These are phyloP conservation scores for Pseudisothecium myosuroides DNA, from an alignment of 225 moss, liverwort and hornwort genomes.

Conservation along the genomic window DNA sequence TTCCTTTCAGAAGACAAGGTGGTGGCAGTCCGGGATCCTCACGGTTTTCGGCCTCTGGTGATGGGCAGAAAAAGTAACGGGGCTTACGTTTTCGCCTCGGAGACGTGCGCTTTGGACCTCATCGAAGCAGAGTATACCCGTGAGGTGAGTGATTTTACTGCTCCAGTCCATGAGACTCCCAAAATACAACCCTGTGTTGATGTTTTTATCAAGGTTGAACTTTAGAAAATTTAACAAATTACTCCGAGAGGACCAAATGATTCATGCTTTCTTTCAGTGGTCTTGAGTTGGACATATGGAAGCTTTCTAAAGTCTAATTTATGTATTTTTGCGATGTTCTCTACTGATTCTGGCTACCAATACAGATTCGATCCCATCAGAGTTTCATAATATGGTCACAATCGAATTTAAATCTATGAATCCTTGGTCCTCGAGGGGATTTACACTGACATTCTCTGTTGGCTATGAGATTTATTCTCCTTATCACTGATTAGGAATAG, in stretches of 20 bases:
- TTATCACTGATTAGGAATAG: neutral
- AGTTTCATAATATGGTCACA: neutral
- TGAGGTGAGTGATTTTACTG: constrained; percentile 30
- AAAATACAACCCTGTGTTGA: neutral
- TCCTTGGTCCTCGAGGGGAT: neutral
- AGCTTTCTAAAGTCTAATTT: neutral
- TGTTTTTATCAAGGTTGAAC: neutral
- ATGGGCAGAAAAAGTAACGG: constrained; percentile 79
- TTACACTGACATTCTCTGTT: neutral
- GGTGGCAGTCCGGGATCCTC: constrained; percentile 83
- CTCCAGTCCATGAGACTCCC: neutral
- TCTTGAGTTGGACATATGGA: neutral
- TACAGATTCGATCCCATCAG: neutral
- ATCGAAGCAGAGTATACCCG: constrained; percentile 73
- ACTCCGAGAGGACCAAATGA: neutral
- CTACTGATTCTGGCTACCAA: neutral
- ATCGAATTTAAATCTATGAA: neutral
- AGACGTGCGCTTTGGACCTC: constrained; percentile 83
- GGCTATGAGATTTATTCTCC: neutral
- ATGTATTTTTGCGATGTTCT: neutral
- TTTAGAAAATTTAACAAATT: neutral
- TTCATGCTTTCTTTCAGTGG: neutral
- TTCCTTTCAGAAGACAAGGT: constrained; percentile 87
- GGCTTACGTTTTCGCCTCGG: constrained; percentile 80
- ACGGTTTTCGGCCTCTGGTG: constrained; percentile 88